These are phyloP conservation scores for Plasmodium relictum DNA, from an alignment of 169 alveolate genomes.

Conservation along the genomic window DNA sequence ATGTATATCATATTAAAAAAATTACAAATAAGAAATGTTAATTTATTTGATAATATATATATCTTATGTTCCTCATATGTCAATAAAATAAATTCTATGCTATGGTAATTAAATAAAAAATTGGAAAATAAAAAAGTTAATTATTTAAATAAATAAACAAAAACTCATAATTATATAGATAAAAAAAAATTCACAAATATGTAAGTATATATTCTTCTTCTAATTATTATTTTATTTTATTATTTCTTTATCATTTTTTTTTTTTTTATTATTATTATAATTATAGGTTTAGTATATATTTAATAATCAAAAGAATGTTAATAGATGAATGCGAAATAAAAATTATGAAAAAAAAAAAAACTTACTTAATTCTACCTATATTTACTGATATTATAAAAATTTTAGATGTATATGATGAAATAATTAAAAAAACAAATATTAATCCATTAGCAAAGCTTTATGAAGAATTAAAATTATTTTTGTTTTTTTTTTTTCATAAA, in stretches of 20 bases:
- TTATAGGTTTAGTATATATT: slow-evolving; percentile 67
- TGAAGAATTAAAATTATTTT: slow-evolving; percentile 74
- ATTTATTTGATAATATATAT: slow-evolving; percentile 71
- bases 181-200: neutral
- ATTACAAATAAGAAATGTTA: slow-evolving; percentile 66
- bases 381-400: slow-evolving; percentile 74
- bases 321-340: slow-evolving; percentile 77
- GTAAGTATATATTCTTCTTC: neutral
- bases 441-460: slow-evolving; percentile 31
- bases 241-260: neutral
- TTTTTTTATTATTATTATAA: too few species aligned
- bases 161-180: too few species aligned
- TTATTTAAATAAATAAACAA: neutral
- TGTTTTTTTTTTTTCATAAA: slow-evolving; percentile 53
- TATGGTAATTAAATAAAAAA: slow-evolving; percentile 35
- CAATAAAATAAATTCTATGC: slow-evolving; percentile 68
- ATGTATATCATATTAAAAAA: slow-evolving; percentile 59
- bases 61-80: slow-evolving; percentile 67
- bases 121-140: neutral
- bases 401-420: slow-evolving; percentile 69
- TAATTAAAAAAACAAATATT: slow-evolving; percentile 66
- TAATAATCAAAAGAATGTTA: slow-evolving; percentile 67
- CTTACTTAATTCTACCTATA: slow-evolving; percentile 62
- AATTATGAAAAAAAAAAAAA: slow-evolving; percentile 54
- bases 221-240: too few species aligned